Base-by-base conservation (phyloP, 2,329 filamentous ascomycete genomes). In the Monilinia aucupariae region DNA sequence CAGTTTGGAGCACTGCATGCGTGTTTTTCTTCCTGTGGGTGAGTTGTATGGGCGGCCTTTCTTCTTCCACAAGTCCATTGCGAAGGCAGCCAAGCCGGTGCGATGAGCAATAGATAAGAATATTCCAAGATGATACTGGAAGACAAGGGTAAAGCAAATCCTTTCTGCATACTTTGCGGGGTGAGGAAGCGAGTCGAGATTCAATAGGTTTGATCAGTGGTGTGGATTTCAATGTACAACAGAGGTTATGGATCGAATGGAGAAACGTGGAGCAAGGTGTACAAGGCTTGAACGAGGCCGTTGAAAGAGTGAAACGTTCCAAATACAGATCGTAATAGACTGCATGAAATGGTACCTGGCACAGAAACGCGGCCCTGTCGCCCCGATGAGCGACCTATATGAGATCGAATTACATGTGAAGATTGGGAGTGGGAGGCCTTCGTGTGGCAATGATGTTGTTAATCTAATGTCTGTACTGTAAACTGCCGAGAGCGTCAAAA, bases 331-430 rank as follows among this genome's bases (percentile, higher is more conserved):
- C 9, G 20, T 22, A 32, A 34, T 45, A 20, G 17, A 32, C 4
- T 55, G 53, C 53, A 17, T 39, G 13, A 56, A 45, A 56, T 56
- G 45, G 39, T 15, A 56, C 53, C 39, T 20, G 27, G 32, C 39
- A 56, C 25, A 32, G n/a, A 43, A 15, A 32, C 9, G 12, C 12
- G 27, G 39, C 39, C 53, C 8, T 22, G 12, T 32, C 27, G 39
- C 32, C 39, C 27, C 25, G 39, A 56, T 45, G 27, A 32, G 41
- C n/a, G 53, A 56, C 39, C 39, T 56, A 56, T 32, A 45, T 45
- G 20, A 45, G 27, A 45, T 56, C 20, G 39, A 55, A 45, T n/a
- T 56, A 12, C 4, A 30, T 22, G 39, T 6, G 32, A 39, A 22
- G 9, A 20, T 13, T 34, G 39, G 22, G 32, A 43, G 39, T 45